Base-by-base conservation (phyloP, 192 early-diverging fungal genomes). In the Coemansia sp. region DNA sequence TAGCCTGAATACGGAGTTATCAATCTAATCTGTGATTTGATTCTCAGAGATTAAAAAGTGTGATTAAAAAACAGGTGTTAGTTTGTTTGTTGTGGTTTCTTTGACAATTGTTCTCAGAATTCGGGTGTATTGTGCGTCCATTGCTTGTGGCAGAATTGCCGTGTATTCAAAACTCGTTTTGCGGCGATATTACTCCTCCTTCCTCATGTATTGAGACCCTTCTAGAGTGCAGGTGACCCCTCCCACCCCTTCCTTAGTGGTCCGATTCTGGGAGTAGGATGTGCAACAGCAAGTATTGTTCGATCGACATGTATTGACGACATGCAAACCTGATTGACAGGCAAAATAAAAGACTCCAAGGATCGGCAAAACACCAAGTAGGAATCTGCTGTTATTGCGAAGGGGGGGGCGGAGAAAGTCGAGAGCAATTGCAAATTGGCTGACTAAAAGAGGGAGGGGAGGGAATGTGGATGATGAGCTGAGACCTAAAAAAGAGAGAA, bases 1-100 rank as follows among this genome's bases (percentile, higher is more conserved):
- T n/a, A 27, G 27, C 27, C 2, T 27, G 27, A 27, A 27, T 27
- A 27, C 27, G 27, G 46, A 21, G 46, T 50, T 50, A 51, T 51
- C 50, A 51, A 23, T 48, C 19, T 48, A 48, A 62, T 27, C 62
- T 21, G 15, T 44, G 38, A 38, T 42, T 64, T 45, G 25, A 44
- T 64, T 25, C 62, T 17, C 42, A 27, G 62, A 19, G 46, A 38
- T 39, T 39, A 41, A 41, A 19, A 62, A 19, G 17, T 11, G 19
- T 32, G 15, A 37, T 15, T 19, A 9, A 23, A 7, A 23, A n/a
- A 5, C 3, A 9, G 21, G 21, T 50, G 11, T 48, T 23, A 8
- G 15, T 48, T 27, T 27, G 4, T 48, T 50, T 50, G 48, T 45
- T 45, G 14, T 45, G 42, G 17, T 45, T 14, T 45, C 17, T 45